Base-by-base conservation (phyloP, 768 basidiomycete species). In the Boletus sp. region DNA sequence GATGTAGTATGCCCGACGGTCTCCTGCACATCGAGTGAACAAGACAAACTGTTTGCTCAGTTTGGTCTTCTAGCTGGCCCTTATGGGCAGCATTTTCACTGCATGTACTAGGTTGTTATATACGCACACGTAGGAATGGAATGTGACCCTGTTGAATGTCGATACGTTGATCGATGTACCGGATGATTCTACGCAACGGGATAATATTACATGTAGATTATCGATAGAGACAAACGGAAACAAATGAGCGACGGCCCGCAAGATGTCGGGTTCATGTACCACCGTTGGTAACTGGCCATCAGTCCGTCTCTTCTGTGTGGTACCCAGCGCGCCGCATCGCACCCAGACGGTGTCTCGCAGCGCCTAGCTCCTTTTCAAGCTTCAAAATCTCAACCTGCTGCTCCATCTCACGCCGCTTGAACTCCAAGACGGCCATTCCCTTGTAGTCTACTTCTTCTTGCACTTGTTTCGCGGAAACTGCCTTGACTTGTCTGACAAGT, bases 351-450 rank as follows among this genome's bases (percentile, higher is more conserved):
- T 89, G 88, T 57, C 91, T 82, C 19, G 91, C 89, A 42, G 85
- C 94, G 21, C 90, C 90, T 35, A 99, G 77, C 0, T 98, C 94
- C 76, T 97, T 97, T 78, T 98, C 97, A 63, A 98, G 72, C 68
- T 88, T 94, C 61, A 99, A 77, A 61, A 99, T 97, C 70, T 96
- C 91, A n/a, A 98, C 97, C 72, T 98, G 95, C 66, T 96, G 93
- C 75, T 98, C 97, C 94, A 99, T 98, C 81, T 98, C 96, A 46
- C 87, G 81, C 66, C 84, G 89, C 80, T 98, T 98, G 83, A 95
- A 98, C 73, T 99, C 95, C 65, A 97, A 78, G 40, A 79, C 85
- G 4, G 92, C 90, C 92, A 98, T 95, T 58, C 85, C 86, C 72
- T 88, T 88, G 76, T 93, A 98, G 48, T 83, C 79, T 13, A 83